These are phyloP conservation scores for Amylocarpus encephaloides DNA, from an alignment of 2,329 filamentous ascomycete genomes.

Conservation along the genomic window DNA sequence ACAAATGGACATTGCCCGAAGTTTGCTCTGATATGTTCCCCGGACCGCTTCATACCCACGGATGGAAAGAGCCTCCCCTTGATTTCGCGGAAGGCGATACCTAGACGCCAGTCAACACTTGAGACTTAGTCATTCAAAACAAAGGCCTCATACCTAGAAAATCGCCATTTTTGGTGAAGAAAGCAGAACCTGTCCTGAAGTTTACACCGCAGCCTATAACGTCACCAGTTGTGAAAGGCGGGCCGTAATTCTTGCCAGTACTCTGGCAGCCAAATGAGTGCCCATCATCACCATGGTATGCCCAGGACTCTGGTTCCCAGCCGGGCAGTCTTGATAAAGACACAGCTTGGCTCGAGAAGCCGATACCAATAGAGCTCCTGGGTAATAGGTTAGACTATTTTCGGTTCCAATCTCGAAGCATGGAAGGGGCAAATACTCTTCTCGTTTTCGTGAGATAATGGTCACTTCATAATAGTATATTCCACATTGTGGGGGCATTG, in stretches of 20 bases:
- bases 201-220: constrained; percentile 61
- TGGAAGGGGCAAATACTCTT: constrained; percentile 45
- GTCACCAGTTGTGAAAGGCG: constrained; percentile 49
- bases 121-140: background rate
- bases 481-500: constrained; percentile 83
- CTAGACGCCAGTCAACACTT: constrained; percentile 36
- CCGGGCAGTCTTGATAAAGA: constrained; percentile 52
- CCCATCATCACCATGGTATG: constrained; percentile 64
- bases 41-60: constrained; percentile 58
- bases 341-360: constrained; percentile 51
- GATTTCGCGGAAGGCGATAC: constrained; percentile 63
- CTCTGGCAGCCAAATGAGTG: constrained; percentile 52
- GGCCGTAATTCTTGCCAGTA: constrained; percentile 51
- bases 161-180: constrained; percentile 62
- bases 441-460: constrained; percentile 59
- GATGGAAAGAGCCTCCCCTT: constrained; percentile 59
- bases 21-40: constrained; percentile 57
- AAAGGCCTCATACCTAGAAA: constrained; percentile 42
- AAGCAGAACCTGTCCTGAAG: constrained; percentile 56
- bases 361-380: constrained; percentile 56
- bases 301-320: constrained; percentile 64
- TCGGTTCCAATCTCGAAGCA: background rate
- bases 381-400: constrained; percentile 11
- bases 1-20: constrained; percentile 73
- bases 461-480: constrained; percentile 88